Base-by-base conservation (phyloP, 208 protist genomes). In the Leishmania lainsoni region DNA sequence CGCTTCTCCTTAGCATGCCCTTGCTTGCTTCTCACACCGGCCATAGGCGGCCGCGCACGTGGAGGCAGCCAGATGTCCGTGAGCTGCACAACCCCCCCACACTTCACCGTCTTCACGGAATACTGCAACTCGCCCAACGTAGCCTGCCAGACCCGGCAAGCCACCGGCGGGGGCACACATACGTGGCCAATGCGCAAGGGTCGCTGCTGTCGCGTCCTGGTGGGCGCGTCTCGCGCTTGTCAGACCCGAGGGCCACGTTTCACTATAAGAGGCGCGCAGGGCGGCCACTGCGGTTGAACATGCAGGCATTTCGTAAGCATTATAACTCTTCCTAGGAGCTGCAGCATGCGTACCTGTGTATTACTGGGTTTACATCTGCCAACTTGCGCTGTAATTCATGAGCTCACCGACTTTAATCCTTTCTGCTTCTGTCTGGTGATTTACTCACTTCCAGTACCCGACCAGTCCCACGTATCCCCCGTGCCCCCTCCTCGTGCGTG, bases 151-250 rank as follows among this genome's bases (percentile, higher is more conserved):
- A 76, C 69, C 75, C 87, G 8, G 86, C 87, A 14, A 76, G 66
- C 48, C 85, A 89, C 61, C 81, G 85, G 5, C 77, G 79, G 20
- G 79, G 83, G 3, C 81, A 75, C 66, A 84, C 84, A 35, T 92
- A 86, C 75, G 65, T 81, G 35, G 75, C 87, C 22, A 81, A 86
- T 32, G 83, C 78, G n/a, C 85, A 91, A 51, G 75, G 78, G 6
- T 89, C 81, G 29, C 71, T 95, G n/a, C 85, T 92, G 72, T 95
- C 91, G 8, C 86, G 91, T n/a, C 91, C 91, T 3, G 89, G 81
- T 29, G 86, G 87, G 22, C 83, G 90, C 29, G 68, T 59, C 10
- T 83, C 86, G 20, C 89, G 83, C 48, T 45, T 93, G 49, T 81
- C 83, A 45, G 77, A 90, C 51, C 70, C 82, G 1, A 68, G 81